Conservation (phyloP, 192 early-diverging fungal genomes). For the Backusella sp. region DNA sequence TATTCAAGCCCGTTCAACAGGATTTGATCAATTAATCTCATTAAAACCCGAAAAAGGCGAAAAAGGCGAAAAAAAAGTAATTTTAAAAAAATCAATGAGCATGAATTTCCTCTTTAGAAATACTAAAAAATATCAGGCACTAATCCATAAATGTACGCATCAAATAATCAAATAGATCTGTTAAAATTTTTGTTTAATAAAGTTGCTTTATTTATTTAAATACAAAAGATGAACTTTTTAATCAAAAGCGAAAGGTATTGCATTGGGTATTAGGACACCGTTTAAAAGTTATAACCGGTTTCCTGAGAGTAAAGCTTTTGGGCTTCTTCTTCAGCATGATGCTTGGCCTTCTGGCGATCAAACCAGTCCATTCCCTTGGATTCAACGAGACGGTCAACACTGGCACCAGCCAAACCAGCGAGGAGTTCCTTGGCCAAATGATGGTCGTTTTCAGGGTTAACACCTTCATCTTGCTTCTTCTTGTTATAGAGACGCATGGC, state of each 20-base stretch:
- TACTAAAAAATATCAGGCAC: background rate
- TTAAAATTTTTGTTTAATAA: background rate
- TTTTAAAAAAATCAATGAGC: background rate
- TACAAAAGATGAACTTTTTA: background rate
- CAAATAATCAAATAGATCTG: background rate
- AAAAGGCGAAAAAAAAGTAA: background rate
- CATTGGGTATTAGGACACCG: background rate
- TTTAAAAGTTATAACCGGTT: slow-evolving; percentile 9
- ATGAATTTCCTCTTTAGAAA: background rate
- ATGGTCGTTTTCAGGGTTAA: slow-evolving; percentile 18
- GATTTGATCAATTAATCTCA: background rate
- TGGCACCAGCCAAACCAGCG: slow-evolving; percentile 46
- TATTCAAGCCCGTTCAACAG: background rate
- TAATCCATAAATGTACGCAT: background rate
- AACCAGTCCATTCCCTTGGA: slow-evolving; percentile 45
- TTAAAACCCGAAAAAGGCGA: no score
- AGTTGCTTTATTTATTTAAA: background rate
- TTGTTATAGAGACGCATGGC: slow-evolving; percentile 44
- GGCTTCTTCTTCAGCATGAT: slow-evolving; percentile 31
- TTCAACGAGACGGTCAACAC: slow-evolving; percentile 37
- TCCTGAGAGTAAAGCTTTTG: slow-evolving; percentile 24
- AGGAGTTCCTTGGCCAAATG: slow-evolving; percentile 42
- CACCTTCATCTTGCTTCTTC: slow-evolving; percentile 1
- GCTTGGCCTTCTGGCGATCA: slow-evolving; percentile 39
- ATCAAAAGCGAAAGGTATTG: background rate